Conservation (phyloP, 495 filamentous ascomycete species). For the Penicillium salamii region DNA sequence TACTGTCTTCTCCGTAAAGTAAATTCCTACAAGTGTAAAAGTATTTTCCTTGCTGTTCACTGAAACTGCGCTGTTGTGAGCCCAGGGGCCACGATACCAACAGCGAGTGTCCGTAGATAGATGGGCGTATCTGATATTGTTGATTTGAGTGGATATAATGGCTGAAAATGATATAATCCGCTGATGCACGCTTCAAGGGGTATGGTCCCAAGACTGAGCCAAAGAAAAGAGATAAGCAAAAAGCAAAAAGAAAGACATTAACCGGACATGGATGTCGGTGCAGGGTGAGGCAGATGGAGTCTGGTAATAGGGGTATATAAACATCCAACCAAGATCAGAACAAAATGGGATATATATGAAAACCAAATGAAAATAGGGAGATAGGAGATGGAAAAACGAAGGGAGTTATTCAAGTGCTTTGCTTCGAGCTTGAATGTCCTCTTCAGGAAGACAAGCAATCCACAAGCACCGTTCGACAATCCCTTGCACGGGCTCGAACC, state of each 20-base stretch:
- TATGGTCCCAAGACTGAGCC: background rate
- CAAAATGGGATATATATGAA: constrained; percentile 1
- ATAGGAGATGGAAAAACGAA: background rate
- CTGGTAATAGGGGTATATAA: constrained; percentile 4
- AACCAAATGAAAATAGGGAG: background rate
- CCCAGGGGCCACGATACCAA: too few species aligned
- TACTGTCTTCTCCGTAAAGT: too few species aligned
- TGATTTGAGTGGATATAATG: too few species aligned
- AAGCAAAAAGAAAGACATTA: constrained; percentile 1
- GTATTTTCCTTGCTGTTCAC: too few species aligned
- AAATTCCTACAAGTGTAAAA: too few species aligned
- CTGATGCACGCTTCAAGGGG: background rate
- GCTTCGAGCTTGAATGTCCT: constrained; percentile 67
- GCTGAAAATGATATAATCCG: background rate
- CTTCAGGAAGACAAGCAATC: constrained; percentile 86
- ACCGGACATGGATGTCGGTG: constrained; percentile 15
- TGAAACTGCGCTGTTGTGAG: too few species aligned
- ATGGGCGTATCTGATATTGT: background rate
- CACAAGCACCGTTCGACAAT: constrained; percentile 90
- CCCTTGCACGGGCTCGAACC: constrained; percentile 79
- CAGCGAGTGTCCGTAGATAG: too few species aligned
- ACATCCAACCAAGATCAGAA: background rate
- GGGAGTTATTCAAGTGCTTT: constrained; percentile 47
- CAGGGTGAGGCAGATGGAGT: constrained; percentile 14
- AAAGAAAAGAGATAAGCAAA: background rate